Conservation (phyloP, 768 basidiomycete species). For the Leucosporidium scottii region DNA sequence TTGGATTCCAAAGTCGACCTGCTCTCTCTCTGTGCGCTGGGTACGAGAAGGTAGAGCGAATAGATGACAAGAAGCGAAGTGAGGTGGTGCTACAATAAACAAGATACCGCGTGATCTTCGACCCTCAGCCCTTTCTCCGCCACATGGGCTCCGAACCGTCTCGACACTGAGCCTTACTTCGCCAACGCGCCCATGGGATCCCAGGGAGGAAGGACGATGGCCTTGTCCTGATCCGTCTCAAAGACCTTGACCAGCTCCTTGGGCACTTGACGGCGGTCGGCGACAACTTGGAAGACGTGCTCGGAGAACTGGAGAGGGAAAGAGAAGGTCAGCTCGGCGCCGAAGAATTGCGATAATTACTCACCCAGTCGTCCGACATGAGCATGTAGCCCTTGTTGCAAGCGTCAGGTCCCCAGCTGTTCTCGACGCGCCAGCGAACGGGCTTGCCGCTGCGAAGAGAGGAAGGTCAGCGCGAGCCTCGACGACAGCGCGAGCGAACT, state of each 20-base stretch:
- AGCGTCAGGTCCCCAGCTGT: constrained; percentile 75
- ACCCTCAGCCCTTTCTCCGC: too few species aligned
- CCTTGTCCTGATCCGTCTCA: not conserved
- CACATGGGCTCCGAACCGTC: too few species aligned
- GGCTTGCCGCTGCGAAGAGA: constrained; percentile 52
- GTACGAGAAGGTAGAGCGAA: too few species aligned
- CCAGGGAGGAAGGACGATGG: not conserved
- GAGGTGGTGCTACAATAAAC: too few species aligned
- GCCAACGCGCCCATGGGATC: not conserved
- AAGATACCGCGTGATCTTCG: too few species aligned
- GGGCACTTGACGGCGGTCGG: not conserved
- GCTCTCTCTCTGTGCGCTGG: too few species aligned
- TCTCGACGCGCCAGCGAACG: constrained; percentile 92
- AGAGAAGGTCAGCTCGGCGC: constrained; percentile 45
- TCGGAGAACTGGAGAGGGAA: not conserved
- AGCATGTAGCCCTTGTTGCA: constrained; percentile 67
- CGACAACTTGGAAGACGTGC: not conserved
- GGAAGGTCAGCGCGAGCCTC: not conserved
- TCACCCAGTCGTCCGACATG: constrained; percentile 65
- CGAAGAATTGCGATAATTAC: constrained; percentile 76
- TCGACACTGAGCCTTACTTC: too few species aligned
- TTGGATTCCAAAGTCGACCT: too few species aligned
- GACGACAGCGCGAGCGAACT: not conserved
- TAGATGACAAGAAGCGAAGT: too few species aligned
- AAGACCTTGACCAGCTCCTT: not conserved